Base-by-base conservation (phyloP, 2,329 filamentous ascomycete genomes). In the Claviceps africana region DNA sequence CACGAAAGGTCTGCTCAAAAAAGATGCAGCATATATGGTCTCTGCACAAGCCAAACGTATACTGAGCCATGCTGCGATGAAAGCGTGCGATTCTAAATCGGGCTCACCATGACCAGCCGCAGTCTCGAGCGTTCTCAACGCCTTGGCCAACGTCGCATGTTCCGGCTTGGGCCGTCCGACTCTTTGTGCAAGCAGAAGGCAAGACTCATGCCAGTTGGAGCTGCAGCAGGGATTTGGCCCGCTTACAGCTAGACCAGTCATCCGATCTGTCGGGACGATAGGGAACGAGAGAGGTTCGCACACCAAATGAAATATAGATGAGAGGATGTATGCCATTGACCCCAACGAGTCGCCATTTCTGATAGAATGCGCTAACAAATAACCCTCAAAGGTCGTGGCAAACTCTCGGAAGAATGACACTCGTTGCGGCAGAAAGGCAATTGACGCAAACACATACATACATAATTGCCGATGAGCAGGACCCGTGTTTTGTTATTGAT, bases 191-290 rank as follows among this genome's bases (percentile, higher is more conserved):
- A 47, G 35, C 45, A 33, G n/a, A 33, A 30, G 11, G 37, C 13
- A 45, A 45, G n/a, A 22, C 25, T 42, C 11, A 48, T 48, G 25
- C 43, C 33, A 48, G n/a, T 30, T 21, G 25, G 15, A 48, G 42
- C 42, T 46, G 43, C 13, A 30, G 50, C 53, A 52, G 37, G 53
- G 53, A 53, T 53, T 39, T 33, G 51, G 45, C 51, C 48, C 51
- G 51, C 48, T 53, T 47, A 51, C 49, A 28, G 46, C 49, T 47
- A 45, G 47, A 48, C 40, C 47, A 54, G 47, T 33, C 22, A 52
- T 44, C 50, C 53, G 30, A 50, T 43, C 51, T 52, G 50, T 54
- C 51, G 51, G 53, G 53, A 55, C 53, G 30, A 51, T 28, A 17
- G 17, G 47, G 28, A 6, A 42, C 40, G n/a, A 37, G 17, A 47